phyloP scores from a whole-genome alignment of 1,284 basidiomycete genomes.

The Cystobasidium pallidum region DNA sequence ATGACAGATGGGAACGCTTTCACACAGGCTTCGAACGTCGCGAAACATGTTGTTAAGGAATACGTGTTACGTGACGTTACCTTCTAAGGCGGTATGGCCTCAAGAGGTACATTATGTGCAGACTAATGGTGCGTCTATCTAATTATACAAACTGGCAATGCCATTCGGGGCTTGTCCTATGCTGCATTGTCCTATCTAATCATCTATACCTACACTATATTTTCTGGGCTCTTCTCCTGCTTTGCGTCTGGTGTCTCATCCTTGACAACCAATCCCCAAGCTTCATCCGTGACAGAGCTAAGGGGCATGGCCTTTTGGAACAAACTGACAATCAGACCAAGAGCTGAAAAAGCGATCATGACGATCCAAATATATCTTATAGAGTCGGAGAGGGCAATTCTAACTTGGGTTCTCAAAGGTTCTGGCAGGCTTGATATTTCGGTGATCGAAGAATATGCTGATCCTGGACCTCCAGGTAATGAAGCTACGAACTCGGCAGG shows the following conservation, averaged over 20 bases:
- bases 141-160: too few relatives aligned
- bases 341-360: constrained; percentile 41
- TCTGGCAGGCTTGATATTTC: constrained; percentile 40
- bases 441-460: constrained; percentile 31
- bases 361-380: constrained; percentile 47
- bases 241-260: not conserved
- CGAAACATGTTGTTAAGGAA: too few relatives aligned
- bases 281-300: constrained; percentile 46
- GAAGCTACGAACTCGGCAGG: constrained; percentile 38
- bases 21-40: too few relatives aligned
- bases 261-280: constrained; percentile 25
- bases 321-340: constrained; percentile 41
- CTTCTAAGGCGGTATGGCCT: too few relatives aligned
- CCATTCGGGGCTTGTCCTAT: too few relatives aligned
- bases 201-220: not conserved
- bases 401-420: constrained; percentile 45
- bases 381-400: constrained; percentile 47
- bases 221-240: not conserved
- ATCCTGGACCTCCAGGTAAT: constrained; percentile 31
- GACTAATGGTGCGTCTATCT: too few relatives aligned
- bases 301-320: constrained; percentile 44
- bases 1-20: too few relatives aligned
- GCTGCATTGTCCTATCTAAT: not conserved
- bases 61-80: too few relatives aligned
- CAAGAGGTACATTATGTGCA: too few relatives aligned